Evolutionary conservation across 176 grass and related monocot species (phyloP).

Genomic region (Ensete glaucum): DNA sequence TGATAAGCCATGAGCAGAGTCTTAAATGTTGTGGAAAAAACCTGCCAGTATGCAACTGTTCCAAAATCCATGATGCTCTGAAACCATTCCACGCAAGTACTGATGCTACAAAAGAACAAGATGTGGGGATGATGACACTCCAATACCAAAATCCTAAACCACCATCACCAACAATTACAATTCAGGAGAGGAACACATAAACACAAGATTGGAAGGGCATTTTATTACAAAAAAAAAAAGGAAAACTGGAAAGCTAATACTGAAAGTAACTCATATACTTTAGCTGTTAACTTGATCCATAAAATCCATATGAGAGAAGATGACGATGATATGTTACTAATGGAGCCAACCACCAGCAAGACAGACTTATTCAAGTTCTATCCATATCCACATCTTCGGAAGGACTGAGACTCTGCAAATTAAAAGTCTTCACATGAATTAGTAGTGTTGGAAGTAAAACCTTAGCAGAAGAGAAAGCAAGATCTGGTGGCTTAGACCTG

Average conservation of each 20-base stretch:
- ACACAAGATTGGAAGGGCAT: no score
- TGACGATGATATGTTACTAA: not conserved
- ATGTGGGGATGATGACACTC: no score
- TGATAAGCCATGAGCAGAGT: not conserved
- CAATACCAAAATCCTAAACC: no score
- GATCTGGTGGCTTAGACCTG: not conserved
- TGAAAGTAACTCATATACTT: not conserved
- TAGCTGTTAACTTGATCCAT: not conserved
- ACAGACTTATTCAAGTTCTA: not conserved
- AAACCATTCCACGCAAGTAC: no score
- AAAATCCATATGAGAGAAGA: not conserved
- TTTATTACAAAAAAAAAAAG: not conserved
- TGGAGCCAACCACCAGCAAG: not conserved
- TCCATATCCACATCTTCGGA: not conserved
- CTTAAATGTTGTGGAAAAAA: not conserved
- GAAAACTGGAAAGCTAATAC: not conserved
- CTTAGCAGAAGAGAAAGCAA: not conserved
- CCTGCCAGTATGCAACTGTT: no score
- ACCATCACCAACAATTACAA: no score
- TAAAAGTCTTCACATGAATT: not conserved
- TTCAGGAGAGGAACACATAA: no score
- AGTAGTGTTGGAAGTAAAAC: not conserved
- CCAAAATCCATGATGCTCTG: no score
- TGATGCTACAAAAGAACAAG: no score
- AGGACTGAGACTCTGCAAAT: not conserved